These are phyloP conservation scores for Knoxia roxburghii DNA, from an alignment of 257 asterid species.

Conservation along the genomic window DNA sequence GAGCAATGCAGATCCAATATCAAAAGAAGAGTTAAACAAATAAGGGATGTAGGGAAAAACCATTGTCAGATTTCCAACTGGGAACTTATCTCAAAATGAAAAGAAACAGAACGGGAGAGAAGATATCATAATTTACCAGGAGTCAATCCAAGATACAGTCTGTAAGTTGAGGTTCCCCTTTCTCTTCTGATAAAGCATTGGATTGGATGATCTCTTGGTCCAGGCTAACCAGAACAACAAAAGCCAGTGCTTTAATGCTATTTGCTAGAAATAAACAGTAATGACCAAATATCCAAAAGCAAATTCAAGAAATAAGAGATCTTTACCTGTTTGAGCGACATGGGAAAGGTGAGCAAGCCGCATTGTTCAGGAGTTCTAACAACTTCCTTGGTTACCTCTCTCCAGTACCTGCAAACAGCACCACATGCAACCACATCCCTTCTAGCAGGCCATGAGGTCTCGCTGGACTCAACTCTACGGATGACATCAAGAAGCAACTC, in stretches of 20 bases:
- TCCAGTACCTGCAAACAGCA: slow-evolving; percentile 65
- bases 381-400: slow-evolving; percentile 45
- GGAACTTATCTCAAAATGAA: not conserved
- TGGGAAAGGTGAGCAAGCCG: slow-evolving; percentile 68
- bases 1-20: not conserved
- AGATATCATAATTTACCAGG: slow-evolving; percentile 46
- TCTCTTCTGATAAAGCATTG: slow-evolving; percentile 79
- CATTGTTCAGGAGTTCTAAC: slow-evolving; percentile 58
- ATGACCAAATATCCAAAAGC: not conserved
- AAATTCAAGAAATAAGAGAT: not conserved
- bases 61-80: not conserved
- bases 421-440: slow-evolving; percentile 57
- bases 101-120: not conserved
- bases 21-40: not conserved
- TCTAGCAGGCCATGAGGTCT: slow-evolving; percentile 54
- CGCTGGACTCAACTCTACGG: slow-evolving; percentile 41
- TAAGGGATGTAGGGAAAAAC: not conserved
- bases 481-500: slow-evolving; percentile 62
- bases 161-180: slow-evolving; percentile 50
- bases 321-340: slow-evolving; percentile 62
- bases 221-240: slow-evolving; percentile 42
- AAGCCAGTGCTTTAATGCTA: not conserved
- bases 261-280: not conserved
- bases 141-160: slow-evolving; percentile 59
- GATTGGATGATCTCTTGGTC: slow-evolving; percentile 60